Conservation (phyloP, 768 basidiomycete species). For the Termitomyces sp. region DNA sequence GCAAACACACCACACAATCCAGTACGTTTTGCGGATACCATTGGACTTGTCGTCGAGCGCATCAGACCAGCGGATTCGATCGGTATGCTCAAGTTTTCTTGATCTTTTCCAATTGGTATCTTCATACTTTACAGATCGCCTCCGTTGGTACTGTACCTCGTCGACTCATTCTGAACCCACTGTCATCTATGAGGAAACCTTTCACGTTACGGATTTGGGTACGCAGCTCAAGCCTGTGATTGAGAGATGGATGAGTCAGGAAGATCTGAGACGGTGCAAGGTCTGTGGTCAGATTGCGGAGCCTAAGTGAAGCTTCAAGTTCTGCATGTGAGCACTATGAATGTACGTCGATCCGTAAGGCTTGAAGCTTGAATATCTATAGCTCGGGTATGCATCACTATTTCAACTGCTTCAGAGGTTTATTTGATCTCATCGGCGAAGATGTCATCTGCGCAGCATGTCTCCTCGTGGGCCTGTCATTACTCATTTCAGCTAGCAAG, state of each 20-base stretch:
- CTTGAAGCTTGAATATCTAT: neutral
- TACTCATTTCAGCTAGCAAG: neutral
- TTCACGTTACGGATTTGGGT: constrained; percentile 89
- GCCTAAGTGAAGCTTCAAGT: constrained; percentile 9
- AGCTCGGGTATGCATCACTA: neutral
- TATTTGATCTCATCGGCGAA: neutral
- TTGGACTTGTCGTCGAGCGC: constrained; percentile 90
- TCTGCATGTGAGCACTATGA: neutral
- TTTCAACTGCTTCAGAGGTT: neutral
- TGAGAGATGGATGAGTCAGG: constrained; percentile 71
- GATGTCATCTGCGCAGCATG: neutral
- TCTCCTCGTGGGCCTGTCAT: neutral
- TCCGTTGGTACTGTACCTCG: constrained; percentile 75
- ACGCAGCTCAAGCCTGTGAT: constrained; percentile 93
- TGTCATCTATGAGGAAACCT: constrained; percentile 79
- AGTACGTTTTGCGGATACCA: constrained; percentile 83
- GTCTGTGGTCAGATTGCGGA: constrained; percentile 55
- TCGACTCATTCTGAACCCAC: constrained; percentile 56
- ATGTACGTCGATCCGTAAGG: neutral
- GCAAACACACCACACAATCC: constrained; percentile 98
- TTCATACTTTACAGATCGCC: constrained; percentile 54
- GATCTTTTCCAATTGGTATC: neutral
- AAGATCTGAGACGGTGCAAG: constrained; percentile 62
- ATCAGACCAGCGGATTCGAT: constrained; percentile 69
- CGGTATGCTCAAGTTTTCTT: constrained; percentile 43